Base-by-base conservation (phyloP, 306 rosid species). In the Prosopis cineraria region DNA sequence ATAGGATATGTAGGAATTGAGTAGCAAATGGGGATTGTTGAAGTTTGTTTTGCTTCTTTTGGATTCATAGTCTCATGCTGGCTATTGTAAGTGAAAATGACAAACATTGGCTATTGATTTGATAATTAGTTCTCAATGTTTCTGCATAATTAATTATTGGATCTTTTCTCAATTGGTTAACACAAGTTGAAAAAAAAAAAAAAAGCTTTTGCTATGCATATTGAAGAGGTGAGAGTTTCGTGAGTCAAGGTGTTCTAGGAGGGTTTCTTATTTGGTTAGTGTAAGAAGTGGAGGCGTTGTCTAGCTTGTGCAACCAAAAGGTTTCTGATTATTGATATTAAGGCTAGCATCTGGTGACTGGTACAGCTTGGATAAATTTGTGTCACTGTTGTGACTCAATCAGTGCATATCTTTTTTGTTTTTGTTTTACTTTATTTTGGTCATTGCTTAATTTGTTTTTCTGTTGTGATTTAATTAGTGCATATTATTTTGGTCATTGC, bases 61-160 rank as follows among this genome's bases (percentile, higher is more conserved):
- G 68, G n/a, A 74, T 27, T 74, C 43, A 25, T 41, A 40, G 62
- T 39, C 56, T 59, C 7, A 58, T n/a, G 8, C 1, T 74, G 27
- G 31, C 78, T 25, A 58, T 58, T 74, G 56, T 48, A 37, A 74
- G 29, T 74, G 41, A 13, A n/a, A n/a, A n/a, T n/a, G n/a, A n/a
- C n/a, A n/a, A n/a, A n/a, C n/a, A n/a, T n/a, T n/a, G n/a, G n/a
- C 24, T 27, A 20, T 58, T 19, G 44, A 24, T 74, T 59, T 29
- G 48, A 58, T 74, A 11, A 59, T 58, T 29, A 44, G 13, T 74
- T 47, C 78, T 74, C 52, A 30, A 13, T 56, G 48, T 44, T 62
- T 60, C 47, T 4, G 45, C 14, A 59, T 8, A 19, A 20, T 74
- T 74, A 11, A 60, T 74, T 34, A 10, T n/a, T 47, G 10, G 63